A percentile compares a stretch with the other conserved stretches of the same genome.
Conservation (phyloP, 2,329 filamentous ascomycete species). For the Raffaelea deltoideospora region DNA sequence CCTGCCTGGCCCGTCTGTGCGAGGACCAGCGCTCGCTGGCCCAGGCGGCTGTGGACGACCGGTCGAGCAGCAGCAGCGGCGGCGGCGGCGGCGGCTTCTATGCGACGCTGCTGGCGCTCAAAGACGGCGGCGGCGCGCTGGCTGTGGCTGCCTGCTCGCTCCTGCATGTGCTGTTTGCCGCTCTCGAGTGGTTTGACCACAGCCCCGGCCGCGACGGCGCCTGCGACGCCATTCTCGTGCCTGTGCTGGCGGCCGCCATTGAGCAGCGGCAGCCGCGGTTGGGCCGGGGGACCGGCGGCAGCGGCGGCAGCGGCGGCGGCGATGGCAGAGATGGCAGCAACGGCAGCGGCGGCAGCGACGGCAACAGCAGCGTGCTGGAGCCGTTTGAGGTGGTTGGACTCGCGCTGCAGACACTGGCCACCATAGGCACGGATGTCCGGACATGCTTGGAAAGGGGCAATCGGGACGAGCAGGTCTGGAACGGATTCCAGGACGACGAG, state of each 20-base stretch:
- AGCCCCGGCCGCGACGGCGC: conserved; percentile 30
- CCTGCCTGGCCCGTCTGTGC: conserved; percentile 40
- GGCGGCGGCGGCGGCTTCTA: conserved; percentile 27
- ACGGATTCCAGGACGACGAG: conserved; percentile 11
- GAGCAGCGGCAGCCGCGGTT: conserved; percentile 12
- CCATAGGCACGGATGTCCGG: conserved; percentile 46
- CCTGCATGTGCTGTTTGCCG: conserved; percentile 46
- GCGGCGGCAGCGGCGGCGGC: neutral
- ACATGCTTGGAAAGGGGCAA: conserved; percentile 31
- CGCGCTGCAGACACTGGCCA: conserved; percentile 47
- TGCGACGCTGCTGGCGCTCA: conserved; percentile 31
- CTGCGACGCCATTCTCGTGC: conserved; percentile 35
- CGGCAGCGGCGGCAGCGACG: neutral
- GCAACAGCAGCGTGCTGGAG: too few relatives aligned
- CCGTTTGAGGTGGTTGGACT: conserved; percentile 31
- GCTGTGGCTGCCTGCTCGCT: conserved; percentile 44
- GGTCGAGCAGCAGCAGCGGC: conserved; percentile 39
- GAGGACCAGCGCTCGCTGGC: conserved; percentile 35
- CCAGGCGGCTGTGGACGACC: conserved; percentile 11
- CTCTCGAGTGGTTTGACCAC: conserved; percentile 36
- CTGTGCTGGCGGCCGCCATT: conserved; percentile 25
- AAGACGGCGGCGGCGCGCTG: conserved; percentile 28
- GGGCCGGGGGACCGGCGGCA: neutral
- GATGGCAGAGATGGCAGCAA: too few relatives aligned
- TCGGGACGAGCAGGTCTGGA: conserved; percentile 22